Base-by-base conservation (phyloP, 140 eudicot genomes). In the Anethum foeniculum region DNA sequence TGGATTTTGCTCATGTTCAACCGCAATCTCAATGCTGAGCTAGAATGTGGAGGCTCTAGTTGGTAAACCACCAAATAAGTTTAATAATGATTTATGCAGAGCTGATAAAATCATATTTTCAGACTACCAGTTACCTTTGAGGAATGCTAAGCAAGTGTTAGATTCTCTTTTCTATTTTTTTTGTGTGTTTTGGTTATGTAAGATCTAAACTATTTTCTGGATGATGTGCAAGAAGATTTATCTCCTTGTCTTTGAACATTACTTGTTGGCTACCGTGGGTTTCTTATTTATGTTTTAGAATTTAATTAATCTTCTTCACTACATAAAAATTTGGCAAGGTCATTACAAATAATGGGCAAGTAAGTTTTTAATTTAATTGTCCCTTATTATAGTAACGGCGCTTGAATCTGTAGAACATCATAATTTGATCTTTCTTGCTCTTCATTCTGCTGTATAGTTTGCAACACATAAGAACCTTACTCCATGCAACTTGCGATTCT, bases 1-100 rank as follows among this genome's bases (percentile, higher is more conserved):
- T 82, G 81, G 84, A 82, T 75, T 75, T 79, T 44, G 81, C 56
- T 65, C 44, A 30, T 30, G 84, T 47, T 23, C 77, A 85, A 47
- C 79, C 64, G 1, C 39, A 58, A 75, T 56, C 81, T 51, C 67
- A 65, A 39, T 69, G 78, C 49, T 52, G 39, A 28, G 46, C 36
- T 34, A 76, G 32, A 7, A 36, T 69, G 21, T 49, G 58, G 36
- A 7, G 52, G 30, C 38, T 28, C 67, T 12, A 16, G 75, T 9
- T 30, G 36, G 56, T 16, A 13, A 11, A 36, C 6, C 5, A 15
- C 43, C 30, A 46, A 52, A 44, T 43, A 43, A 64, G 69, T 65
- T 36, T 28, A 79, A 65, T 65, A 79, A 79, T 60, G 75, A 62
- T 43, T 78, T 30, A 2, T n/a, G 21, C 18, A 27, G 49, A 76